Evolutionary conservation across 2,329 filamentous ascomycete species (phyloP).

Genomic region (Ustulina deusta): DNA sequence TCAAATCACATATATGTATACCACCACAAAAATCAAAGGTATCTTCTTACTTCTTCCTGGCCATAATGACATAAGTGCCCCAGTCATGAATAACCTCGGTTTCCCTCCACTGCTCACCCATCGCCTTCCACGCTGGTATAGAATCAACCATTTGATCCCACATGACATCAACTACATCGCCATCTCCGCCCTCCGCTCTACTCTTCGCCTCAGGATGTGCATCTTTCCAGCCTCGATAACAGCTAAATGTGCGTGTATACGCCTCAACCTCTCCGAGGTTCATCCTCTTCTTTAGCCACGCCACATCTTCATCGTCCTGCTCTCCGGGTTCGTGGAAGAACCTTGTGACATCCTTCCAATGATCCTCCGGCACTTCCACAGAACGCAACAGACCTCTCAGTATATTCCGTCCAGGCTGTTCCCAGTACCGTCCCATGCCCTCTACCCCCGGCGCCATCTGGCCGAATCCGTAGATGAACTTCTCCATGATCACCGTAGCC

Average conservation of each 20-base stretch:
- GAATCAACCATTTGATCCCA: slow-evolving; percentile 68
- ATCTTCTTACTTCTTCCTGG: slow-evolving; percentile 55
- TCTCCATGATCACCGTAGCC: slow-evolving; percentile 65
- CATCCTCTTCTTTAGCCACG: slow-evolving; percentile 66
- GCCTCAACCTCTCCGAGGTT: slow-evolving; percentile 69
- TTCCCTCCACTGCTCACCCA: slow-evolving; percentile 64
- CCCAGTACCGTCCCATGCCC: slow-evolving; percentile 70
- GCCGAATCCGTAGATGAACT: slow-evolving; percentile 65
- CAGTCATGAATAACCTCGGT: slow-evolving; percentile 69
- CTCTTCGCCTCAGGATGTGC: slow-evolving; percentile 63
- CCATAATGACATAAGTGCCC: slow-evolving; percentile 71
- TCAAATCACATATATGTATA: not conserved
- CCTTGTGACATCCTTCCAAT: slow-evolving; percentile 66
- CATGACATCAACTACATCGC: slow-evolving; percentile 72
- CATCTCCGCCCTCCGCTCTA: slow-evolving; percentile 65
- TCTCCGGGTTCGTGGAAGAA: slow-evolving; percentile 68
- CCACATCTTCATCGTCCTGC: slow-evolving; percentile 54
- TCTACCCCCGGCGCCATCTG: slow-evolving; percentile 59
- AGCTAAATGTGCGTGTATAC: slow-evolving; percentile 72
- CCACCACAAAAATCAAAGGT: not conserved
- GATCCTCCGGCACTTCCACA: slow-evolving; percentile 62
- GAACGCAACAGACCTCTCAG: slow-evolving; percentile 64
- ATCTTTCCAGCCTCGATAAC: slow-evolving; percentile 69
- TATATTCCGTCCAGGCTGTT: slow-evolving; percentile 68
- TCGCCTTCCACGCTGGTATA: slow-evolving; percentile 65